These are phyloP conservation scores for Aspergillus sojae DNA, from an alignment of 2,329 filamentous ascomycete genomes.

Conservation along the genomic window DNA sequence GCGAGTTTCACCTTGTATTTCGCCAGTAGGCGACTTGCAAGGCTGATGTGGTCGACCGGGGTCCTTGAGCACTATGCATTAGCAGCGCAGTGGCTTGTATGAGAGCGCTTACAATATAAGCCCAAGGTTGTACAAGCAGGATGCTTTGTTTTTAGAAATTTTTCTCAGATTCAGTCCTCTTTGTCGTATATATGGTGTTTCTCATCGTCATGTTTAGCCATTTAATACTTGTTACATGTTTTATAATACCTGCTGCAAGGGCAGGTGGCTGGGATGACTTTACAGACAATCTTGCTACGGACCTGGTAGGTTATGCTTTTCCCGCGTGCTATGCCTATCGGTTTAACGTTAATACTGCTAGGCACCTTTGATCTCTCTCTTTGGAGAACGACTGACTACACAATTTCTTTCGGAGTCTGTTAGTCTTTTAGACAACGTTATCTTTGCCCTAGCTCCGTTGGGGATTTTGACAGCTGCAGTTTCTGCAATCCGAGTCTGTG, in stretches of 20 bases:
- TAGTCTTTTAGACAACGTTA: conserved; percentile 46
- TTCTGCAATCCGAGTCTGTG: conserved; percentile 50
- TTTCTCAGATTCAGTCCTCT: neutral
- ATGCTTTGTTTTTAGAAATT: neutral
- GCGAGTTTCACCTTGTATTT: neutral
- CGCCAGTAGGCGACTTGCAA: conserved; percentile 10
- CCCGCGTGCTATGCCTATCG: neutral
- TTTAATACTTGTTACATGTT: conserved; percentile 18
- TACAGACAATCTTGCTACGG: conserved; percentile 42
- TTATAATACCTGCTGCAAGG: conserved; percentile 22
- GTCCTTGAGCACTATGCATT: neutral
- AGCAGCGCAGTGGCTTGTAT: neutral
- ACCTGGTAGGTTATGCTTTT: conserved; percentile 34
- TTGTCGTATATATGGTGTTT: neutral
- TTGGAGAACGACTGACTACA: conserved; percentile 52
- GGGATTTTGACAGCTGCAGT: conserved; percentile 51
- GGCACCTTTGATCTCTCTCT: conserved; percentile 43
- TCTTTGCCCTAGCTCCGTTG: conserved; percentile 52
- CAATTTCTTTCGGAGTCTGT: conserved; percentile 52
- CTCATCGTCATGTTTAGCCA: conserved; percentile 6
- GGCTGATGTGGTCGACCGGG: conserved; percentile 10
- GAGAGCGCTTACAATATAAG: neutral
- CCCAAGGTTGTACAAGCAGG: neutral
- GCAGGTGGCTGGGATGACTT: conserved; percentile 42
- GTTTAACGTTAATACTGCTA: conserved; percentile 9